Conservation (phyloP, 2,329 filamentous ascomycete species). For the Zasmidium citrigriseum region DNA sequence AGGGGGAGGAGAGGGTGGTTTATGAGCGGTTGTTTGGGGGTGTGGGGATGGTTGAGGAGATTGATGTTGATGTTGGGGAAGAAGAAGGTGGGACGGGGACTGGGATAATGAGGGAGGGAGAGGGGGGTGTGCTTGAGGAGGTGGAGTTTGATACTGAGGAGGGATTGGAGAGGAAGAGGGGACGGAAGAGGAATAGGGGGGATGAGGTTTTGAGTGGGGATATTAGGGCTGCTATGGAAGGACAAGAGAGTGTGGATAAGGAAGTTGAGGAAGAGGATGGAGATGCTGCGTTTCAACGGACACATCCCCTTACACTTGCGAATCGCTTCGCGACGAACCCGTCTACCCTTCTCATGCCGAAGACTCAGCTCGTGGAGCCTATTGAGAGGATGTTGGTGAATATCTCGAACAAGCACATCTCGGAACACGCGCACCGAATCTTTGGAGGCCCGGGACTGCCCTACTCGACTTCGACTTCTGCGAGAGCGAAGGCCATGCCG, state of each 20-base stretch:
- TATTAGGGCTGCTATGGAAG: slow-evolving; percentile 34
- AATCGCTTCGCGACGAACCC: slow-evolving; percentile 76
- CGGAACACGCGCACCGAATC: slow-evolving; percentile 67
- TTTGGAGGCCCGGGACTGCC: slow-evolving; percentile 80
- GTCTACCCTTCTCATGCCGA: slow-evolving; percentile 73
- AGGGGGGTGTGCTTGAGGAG: slow-evolving; percentile 57
- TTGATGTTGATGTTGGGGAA: slow-evolving; percentile 24
- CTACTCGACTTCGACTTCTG: slow-evolving; percentile 71
- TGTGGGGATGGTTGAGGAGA: slow-evolving; percentile 45
- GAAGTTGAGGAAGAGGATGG: slow-evolving; percentile 58
- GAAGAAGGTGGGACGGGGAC: slow-evolving; percentile 36
- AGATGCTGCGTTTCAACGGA: slow-evolving; percentile 48
- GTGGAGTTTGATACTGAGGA: slow-evolving; percentile 52
- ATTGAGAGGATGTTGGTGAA: slow-evolving; percentile 66
- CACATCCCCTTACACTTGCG: slow-evolving; percentile 72
- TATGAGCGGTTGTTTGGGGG: slow-evolving; percentile 83
- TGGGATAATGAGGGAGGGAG: slow-evolving; percentile 53
- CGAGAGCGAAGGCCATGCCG: slow-evolving; percentile 54
- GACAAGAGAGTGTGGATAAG: slow-evolving; percentile 52
- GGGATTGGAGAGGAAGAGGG: slow-evolving; percentile 30
- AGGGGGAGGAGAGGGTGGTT: slow-evolving; percentile 67
- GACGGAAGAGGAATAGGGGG: slow-evolving; percentile 26
- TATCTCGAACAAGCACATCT: slow-evolving; percentile 70
- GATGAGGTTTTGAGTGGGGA: slow-evolving; percentile 31
- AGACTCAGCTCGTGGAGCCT: slow-evolving; percentile 67